Base-by-base conservation (phyloP, 768 basidiomycete species). In the Crassisporium funariophilum region DNA sequence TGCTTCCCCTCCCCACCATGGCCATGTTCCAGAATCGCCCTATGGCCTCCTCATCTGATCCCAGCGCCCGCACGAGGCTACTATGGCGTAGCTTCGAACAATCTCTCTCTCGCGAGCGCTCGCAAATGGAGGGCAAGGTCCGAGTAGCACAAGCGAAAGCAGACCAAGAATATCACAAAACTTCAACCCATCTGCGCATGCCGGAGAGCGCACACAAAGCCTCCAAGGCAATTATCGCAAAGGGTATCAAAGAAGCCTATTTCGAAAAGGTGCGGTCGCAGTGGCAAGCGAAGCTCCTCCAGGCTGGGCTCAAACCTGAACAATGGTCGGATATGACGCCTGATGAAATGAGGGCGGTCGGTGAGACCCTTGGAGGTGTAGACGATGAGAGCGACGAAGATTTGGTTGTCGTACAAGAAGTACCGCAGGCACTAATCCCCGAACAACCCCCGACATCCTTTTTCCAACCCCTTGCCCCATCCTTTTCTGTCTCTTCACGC, bases 271-370 rank as follows among this genome's bases (percentile, higher is more conserved):
- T 71, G 21, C 63, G 72, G 39, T 59, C 61, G 34, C 70, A 75
- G 52, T 78, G 78, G 78, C 67, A 74, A 35, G 49, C 54, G 12
- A 55, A 66, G 44, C 60, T 78, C 31, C 36, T 52, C 8, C 49
- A 52, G 7, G 67, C 62, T 7, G 62, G 67, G 13, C 65, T 78
- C 43, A 52, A 55, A 35, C 66, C 67, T 52, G 71, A 74, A 34
- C 69, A 74, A 50, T 79, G 77, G 78, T 67, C 64, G 2, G 63
- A 68, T 37, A 75, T 77, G 54, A 67, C 72, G 4, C 50, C 54
- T 5, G 62, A 58, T 15, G 77, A 77, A 45, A 62, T 60, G 36
- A 53, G 54, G 15, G 63, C 62, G 9, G 68, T 73, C 22, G 64
- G 63, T 25, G 58, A 59, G 27, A 59, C 68, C 1, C 60, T 78